Percentiles rank a stretch among this genome's conserved stretches.
These are phyloP conservation scores for Monascus ruber DNA, from an alignment of 2,329 filamentous ascomycete species.

Conservation along the genomic window DNA sequence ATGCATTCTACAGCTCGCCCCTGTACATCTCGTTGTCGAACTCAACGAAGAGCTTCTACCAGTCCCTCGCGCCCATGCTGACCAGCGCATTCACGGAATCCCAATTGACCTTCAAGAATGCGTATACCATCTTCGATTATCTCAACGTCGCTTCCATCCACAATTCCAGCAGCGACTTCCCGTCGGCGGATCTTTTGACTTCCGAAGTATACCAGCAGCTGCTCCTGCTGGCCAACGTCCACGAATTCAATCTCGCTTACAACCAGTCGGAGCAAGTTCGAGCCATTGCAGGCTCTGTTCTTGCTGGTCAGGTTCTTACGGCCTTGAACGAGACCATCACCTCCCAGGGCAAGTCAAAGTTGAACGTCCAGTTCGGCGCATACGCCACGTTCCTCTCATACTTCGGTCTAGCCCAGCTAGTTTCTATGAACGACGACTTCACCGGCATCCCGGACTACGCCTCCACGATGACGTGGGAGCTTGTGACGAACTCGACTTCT, in stretches of 20 bases:
- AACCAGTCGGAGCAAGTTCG: slow-evolving; percentile 46
- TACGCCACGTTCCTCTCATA: slow-evolving; percentile 52
- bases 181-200: slow-evolving; percentile 49
- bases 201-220: slow-evolving; percentile 50
- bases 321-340: slow-evolving; percentile 32
- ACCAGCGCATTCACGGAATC: slow-evolving; percentile 39
- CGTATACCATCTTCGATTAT: slow-evolving; percentile 55
- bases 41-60: slow-evolving; percentile 45
- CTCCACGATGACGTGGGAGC: slow-evolving; percentile 69
- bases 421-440: slow-evolving; percentile 49
- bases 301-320: slow-evolving; percentile 52
- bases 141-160: slow-evolving; percentile 54
- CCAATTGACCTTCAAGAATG: slow-evolving; percentile 48
- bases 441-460: slow-evolving; percentile 74
- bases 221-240: slow-evolving; percentile 60
- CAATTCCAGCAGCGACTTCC: slow-evolving; percentile 48
- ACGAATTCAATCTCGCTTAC: slow-evolving; percentile 76
- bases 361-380: slow-evolving; percentile 48
- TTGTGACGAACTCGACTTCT: slow-evolving; percentile 41
- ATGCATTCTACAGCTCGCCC: slow-evolving; percentile 44
- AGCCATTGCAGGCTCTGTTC: slow-evolving; percentile 46
- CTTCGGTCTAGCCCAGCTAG: slow-evolving; percentile 48
- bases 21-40: slow-evolving; percentile 39
- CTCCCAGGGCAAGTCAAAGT: slow-evolving; percentile 25
- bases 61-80: slow-evolving; percentile 40